Base-by-base conservation (phyloP, 106 monocot species). In the Dendrobium catenatum region DNA sequence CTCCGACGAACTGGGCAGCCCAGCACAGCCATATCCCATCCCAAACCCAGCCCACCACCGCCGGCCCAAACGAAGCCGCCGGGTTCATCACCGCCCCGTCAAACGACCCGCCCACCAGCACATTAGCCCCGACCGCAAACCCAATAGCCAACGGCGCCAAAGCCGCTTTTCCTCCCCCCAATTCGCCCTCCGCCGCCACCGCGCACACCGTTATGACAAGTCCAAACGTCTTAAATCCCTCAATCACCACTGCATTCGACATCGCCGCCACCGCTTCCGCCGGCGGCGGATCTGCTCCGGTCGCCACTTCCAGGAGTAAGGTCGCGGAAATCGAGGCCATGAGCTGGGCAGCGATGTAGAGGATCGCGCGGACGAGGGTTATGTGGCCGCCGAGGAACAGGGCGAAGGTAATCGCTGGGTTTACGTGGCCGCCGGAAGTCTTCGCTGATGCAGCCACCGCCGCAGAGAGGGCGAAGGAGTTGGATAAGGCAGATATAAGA, bases 391-490 rank as follows among this genome's bases (percentile, higher is more conserved):
- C 88, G 24, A 88, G 6, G 85, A 88, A 88, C 16, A 79, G 79
- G 40, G 85, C 88, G 88, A 88, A 88, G 17, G 88, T 88, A 11
- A 88, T 85, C 7, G 87, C 87, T 2, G 87, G 87, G 84, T 87
- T 87, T 5, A 87, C 84, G 81, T 87, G 87, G 4, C 84, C 88
- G 24, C 88, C 88, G 72, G 88, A 88, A 85, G 82, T 88, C 82
- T 88, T 88, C 42, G 85, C 84, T 6, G 79, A 82, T 7, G 82
- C 88, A 2, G 88, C 79, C 9, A 88, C 85, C 44, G 85, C 85
- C 9, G 80, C 88, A 72, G 85, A 88, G 56, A 88, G 88, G 6
- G 42, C 88, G 82, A 88, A 88, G 43, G 72, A 82, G 82, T 88
- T 84, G 6, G 85, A 73, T 0, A 88, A 20, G 24, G 88, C 66